Base-by-base conservation (phyloP, 495 filamentous ascomycete species). In the Penicillium ucsense region DNA sequence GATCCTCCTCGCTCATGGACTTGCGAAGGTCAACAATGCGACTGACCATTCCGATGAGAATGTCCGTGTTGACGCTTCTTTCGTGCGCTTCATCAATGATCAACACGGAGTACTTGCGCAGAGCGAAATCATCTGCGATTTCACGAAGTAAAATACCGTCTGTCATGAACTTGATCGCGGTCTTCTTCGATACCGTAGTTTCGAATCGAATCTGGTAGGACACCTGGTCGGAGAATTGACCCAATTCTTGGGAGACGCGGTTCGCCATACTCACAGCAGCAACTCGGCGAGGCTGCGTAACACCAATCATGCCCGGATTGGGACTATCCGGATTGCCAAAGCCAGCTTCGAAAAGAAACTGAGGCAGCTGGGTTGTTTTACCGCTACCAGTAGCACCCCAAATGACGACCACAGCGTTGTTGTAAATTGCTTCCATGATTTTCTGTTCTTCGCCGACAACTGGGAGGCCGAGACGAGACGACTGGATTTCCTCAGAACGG, bases 51-150 rank as follows among this genome's bases (percentile, higher is more conserved):
- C 92, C 91, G 56, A 99, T 89, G 30, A 97, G 72, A 46, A 99
- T 95, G 63, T 97, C 94, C 9, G 94, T 97, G 58, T 99, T 97
- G 48, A 95, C 84, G 57, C 89, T 96, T 55, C 94, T 80, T 59
- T 99, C 94, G 70, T 99, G 94, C 8, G 94, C 94, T 68, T 99
- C 94, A 62, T 99, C 94, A 56, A 99, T 88, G 38, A 99, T 76
- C 38, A 99, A 84, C 37, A 84, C 82, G 3, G 90, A 95, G 63
- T 99, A 99, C 50, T 94, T 95, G n/a, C 74, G 79, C 29, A 99
- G 70, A 4, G 86, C 71, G 62, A 97, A 91, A 60, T 99, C 94
- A 48, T 91, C 80, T 0, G 86, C 80, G 38, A 95, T 84, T 59
- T 99, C 94, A 42, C 91, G 82, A 9, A 99, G 76, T 47, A 99